These are phyloP conservation scores for Posidonia australis DNA, from an alignment of 106 monocot genomes.

Conservation along the genomic window DNA sequence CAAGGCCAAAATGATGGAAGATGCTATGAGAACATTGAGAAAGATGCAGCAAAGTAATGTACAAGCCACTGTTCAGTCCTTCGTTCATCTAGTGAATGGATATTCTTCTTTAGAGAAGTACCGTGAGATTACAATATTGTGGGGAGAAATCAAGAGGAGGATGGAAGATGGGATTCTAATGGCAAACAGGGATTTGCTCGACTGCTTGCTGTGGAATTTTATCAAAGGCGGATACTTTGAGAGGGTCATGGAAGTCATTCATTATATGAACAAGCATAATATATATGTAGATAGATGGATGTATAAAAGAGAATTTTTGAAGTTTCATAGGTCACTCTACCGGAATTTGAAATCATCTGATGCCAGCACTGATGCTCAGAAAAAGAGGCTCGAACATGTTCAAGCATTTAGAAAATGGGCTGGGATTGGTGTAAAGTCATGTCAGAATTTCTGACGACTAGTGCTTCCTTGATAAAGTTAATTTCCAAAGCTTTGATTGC, in stretches of 20 bases:
- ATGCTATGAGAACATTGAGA: conserved; percentile 65
- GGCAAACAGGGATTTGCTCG: conserved; percentile 60
- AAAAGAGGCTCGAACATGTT: conserved; percentile 76
- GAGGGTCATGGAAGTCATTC: conserved; percentile 63
- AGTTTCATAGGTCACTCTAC: conserved; percentile 61
- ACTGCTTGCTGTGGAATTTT: conserved; percentile 64
- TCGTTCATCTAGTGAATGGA: conserved; percentile 50
- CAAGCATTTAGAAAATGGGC: conserved; percentile 58
- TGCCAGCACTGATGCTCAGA: conserved; percentile 63
- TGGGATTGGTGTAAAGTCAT: conserved; percentile 26
- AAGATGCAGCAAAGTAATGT: conserved; percentile 56
- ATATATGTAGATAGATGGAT: conserved; percentile 71
- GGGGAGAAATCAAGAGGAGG: conserved; percentile 77
- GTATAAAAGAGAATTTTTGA: conserved; percentile 66
- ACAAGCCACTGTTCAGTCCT: conserved; percentile 46
- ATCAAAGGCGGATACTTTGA: conserved; percentile 83
- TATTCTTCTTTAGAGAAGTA: conserved; percentile 72
- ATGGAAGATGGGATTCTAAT: conserved; percentile 37
- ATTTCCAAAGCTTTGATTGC: too few species aligned
- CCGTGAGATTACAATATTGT: conserved; percentile 72
- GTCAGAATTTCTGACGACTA: too few species aligned
- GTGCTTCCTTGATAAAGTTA: too few species aligned
- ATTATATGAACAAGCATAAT: conserved; percentile 40
- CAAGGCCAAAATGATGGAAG: conserved; percentile 84
- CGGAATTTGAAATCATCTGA: conserved; percentile 41